Percentiles rank a stretch among this genome's conserved stretches.
Conservation (phyloP, 2,329 filamentous ascomycete genomes). For the Ambrosiella beaveri region DNA sequence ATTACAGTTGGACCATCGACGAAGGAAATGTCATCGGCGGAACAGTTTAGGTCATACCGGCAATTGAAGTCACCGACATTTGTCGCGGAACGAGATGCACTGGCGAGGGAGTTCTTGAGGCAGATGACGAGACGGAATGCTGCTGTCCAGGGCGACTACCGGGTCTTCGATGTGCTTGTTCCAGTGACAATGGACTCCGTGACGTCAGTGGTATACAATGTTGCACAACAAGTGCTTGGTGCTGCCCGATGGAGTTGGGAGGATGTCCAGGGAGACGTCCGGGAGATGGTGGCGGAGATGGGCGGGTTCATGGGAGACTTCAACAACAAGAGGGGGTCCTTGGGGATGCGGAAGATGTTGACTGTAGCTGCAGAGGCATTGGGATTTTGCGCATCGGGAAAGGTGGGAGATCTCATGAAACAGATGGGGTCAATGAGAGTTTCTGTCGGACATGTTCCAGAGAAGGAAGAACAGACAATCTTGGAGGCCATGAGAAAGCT, state of each 20-base stretch:
- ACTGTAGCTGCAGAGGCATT: conserved; percentile 5
- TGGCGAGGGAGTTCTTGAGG: conserved; percentile 19
- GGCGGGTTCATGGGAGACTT: not conserved
- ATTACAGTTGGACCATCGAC: conserved; percentile 21
- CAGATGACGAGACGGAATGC: conserved; percentile 20
- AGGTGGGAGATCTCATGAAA: conserved; percentile 5
- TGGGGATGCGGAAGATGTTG: conserved; percentile 6
- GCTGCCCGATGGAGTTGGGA: conserved; percentile 18
- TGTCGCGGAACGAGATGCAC: conserved; percentile 21
- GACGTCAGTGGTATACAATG: conserved; percentile 17
- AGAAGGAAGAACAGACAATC: not conserved
- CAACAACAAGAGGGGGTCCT: not conserved
- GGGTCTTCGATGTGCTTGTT: conserved; percentile 15
- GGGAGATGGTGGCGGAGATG: conserved; percentile 8
- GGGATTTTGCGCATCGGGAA: conserved; percentile 8
- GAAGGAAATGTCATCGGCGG: conserved; percentile 18
- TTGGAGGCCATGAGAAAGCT: not conserved
- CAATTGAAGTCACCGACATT: conserved; percentile 21
- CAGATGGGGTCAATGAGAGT: conserved; percentile 5
- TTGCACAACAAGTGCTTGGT: conserved; percentile 19
- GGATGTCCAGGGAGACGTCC: conserved; percentile 9
- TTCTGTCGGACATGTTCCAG: not conserved
- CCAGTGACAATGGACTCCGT: conserved; percentile 17
- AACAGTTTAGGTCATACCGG: conserved; percentile 20
- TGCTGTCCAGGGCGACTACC: conserved; percentile 16